phyloP scores from a whole-genome alignment of 768 basidiomycete species.

The Gautieria morchelliformis region DNA sequence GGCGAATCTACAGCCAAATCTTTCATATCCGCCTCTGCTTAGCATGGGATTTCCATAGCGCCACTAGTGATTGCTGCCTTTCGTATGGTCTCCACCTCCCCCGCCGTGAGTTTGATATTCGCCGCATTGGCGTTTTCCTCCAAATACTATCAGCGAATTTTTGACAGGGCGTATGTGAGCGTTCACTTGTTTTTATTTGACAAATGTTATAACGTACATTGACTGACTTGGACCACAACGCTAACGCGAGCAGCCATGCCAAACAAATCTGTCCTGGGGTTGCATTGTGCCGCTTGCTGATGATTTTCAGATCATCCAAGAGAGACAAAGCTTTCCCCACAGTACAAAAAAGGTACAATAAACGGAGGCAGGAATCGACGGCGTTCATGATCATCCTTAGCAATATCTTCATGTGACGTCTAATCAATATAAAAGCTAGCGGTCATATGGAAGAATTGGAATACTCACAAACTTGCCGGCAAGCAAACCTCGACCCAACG shows the following conservation, averaged over 20 bases:
- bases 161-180: background rate
- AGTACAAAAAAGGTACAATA: too few species aligned
- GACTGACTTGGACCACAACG: constrained; percentile 33
- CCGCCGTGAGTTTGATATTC: constrained; percentile 23
- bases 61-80: constrained; percentile 10
- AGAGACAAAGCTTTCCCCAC: constrained; percentile 7
- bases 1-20: background rate
- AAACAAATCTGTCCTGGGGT: constrained; percentile 39
- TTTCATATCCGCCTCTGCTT: too few species aligned
- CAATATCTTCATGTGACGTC: too few species aligned
- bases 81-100: constrained; percentile 31
- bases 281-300: constrained; percentile 28
- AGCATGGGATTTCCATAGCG: too few species aligned
- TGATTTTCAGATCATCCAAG: constrained; percentile 25
- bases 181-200: background rate
- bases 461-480: constrained; percentile 34
- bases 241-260: constrained; percentile 40
- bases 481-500: constrained; percentile 41
- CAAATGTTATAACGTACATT: background rate
- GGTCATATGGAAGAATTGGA: background rate
- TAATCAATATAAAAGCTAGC: too few species aligned
- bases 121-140: constrained; percentile 34
- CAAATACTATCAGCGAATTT: constrained; percentile 23
- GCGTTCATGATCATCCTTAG: too few species aligned
- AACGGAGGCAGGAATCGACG: too few species aligned